Conservation (phyloP, 495 filamentous ascomycete genomes). For the Penicillium antarcticum region DNA sequence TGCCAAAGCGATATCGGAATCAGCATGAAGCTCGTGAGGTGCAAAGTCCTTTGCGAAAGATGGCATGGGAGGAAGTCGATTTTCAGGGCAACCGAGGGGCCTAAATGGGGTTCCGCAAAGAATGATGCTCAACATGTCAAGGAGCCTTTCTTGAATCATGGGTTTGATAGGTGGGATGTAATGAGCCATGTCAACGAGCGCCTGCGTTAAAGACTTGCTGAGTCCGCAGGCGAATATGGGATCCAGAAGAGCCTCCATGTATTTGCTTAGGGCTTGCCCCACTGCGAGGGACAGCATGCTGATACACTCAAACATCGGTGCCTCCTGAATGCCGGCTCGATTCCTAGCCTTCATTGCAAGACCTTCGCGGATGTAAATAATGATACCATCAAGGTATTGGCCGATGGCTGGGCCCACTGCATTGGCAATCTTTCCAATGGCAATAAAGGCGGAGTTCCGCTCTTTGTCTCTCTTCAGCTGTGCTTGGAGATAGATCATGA, state of each 20-base stretch:
- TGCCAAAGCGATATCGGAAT: conserved; percentile 86
- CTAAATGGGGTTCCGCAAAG: conserved; percentile 89
- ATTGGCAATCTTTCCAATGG: conserved; percentile 94
- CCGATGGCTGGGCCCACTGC: conserved; percentile 88
- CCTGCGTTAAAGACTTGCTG: conserved; percentile 87
- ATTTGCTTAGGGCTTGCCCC: conserved; percentile 93
- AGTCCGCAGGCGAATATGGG: conserved; percentile 96
- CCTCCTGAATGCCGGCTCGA: conserved; percentile 65
- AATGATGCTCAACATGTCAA: conserved; percentile 92
- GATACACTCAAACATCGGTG: conserved; percentile 97
- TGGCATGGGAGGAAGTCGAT: conserved; percentile 62
- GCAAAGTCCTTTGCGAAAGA: conserved; percentile 85
- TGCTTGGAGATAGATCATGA: conserved; percentile 92
- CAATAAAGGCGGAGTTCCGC: conserved; percentile 85
- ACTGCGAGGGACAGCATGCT: conserved; percentile 94
- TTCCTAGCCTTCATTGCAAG: conserved; percentile 80
- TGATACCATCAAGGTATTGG: conserved; percentile 91
- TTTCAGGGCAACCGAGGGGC: conserved; percentile 82
- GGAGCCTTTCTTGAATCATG: conserved; percentile 86
- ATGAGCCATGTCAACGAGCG: conserved; percentile 95
- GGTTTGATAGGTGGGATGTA: conserved; percentile 94
- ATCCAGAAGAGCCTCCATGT: conserved; percentile 93
- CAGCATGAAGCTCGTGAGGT: conserved; percentile 60
- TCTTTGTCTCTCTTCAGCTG: conserved; percentile 97
- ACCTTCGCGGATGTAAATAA: conserved; percentile 88